Base-by-base conservation (phyloP, 495 filamentous ascomycete genomes). In the Penicillium malachiteum region DNA sequence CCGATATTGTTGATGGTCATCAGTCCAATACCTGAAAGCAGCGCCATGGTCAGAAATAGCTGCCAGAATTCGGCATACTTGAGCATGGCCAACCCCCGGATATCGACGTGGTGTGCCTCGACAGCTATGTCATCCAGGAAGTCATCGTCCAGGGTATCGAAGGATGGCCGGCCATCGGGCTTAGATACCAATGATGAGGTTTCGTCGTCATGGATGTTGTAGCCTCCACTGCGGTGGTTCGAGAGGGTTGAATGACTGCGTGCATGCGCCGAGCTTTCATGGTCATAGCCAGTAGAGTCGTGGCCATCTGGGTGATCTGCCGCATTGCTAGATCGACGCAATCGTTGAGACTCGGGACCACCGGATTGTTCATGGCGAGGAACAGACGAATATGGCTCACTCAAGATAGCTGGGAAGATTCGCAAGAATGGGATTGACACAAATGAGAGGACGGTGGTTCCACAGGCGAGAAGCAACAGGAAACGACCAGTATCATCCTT, bases 1-100 rank as follows among this genome's bases (percentile, higher is more conserved):
- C 94, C 95, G 69, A 98, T 97, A 65, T 98, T 98, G 71, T 98
- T 98, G 69, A 98, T 98, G 3, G 95, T 97, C 94, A 98, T 98
- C 64, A 97, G 71, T 10, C 94, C 94, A 65, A 96, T 89, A 40
- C 94, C 94, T 16, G 91, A 91, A 56, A 97, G 75, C 13, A 97
- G 80, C 33, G 87, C 93, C 81, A 97, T 87, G 37, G 95, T 83
- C 48, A 81, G 61, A 67, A 91, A 97, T 38, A 95, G 73, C 60
- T 94, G 85, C 90, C 92, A 97, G 71, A 97, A 98, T 48, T 96
- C 90, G 49, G 86, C 57, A 44, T 78, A 81, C 34, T 74, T 75
- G n/a, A 96, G 77, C 72, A 98, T 80, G 37, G 82, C 82, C 69
- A 89, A 71, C 50, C 94, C 94, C 66, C 92, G 87, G 66, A 98